Percentiles rank a stretch among this genome's conserved stretches.
Evolutionary conservation across 2,329 filamentous ascomycete genomes (phyloP).

Genomic region (Verticillium nubilum): DNA sequence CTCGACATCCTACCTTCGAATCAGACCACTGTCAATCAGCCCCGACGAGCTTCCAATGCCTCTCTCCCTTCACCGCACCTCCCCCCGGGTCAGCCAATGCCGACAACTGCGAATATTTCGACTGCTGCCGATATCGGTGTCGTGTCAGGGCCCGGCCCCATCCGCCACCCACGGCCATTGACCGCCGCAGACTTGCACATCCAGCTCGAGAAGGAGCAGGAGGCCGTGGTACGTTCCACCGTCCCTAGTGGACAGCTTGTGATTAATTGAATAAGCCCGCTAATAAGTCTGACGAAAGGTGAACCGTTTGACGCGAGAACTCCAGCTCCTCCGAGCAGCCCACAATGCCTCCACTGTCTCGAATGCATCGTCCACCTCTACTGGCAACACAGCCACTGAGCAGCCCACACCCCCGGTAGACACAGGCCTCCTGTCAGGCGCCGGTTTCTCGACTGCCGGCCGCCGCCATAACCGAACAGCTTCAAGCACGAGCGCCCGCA

Average conservation of each 20-base stretch:
- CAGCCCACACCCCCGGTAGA: slow-evolving; percentile 30
- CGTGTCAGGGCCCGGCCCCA: slow-evolving; percentile 59
- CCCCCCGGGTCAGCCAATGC: slow-evolving; percentile 17
- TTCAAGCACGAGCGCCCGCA: slow-evolving; percentile 50
- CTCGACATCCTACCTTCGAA: slow-evolving; percentile 55
- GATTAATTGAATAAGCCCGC: background rate
- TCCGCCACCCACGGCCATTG: slow-evolving; percentile 81
- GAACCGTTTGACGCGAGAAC: slow-evolving; percentile 86
- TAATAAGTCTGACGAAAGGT: slow-evolving; percentile 48
- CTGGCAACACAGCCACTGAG: slow-evolving; percentile 45
- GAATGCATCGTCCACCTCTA: slow-evolving; percentile 58
- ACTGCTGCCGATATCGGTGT: slow-evolving; percentile 32
- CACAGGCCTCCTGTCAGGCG: slow-evolving; percentile 48
- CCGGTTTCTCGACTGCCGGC: slow-evolving; percentile 44
- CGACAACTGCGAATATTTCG: slow-evolving; percentile 21
- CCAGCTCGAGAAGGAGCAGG: slow-evolving; percentile 90
- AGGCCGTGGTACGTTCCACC: slow-evolving; percentile 66
- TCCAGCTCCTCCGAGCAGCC: slow-evolving; percentile 71
- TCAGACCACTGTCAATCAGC: slow-evolving; percentile 41
- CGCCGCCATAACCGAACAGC: slow-evolving; percentile 53
- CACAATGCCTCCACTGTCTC: slow-evolving; percentile 63
- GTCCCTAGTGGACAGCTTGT: background rate
- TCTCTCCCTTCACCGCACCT: slow-evolving; percentile 26
- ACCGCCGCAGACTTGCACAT: slow-evolving; percentile 85
- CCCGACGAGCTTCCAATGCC: slow-evolving; percentile 21